phyloP scores from a whole-genome alignment of 305 asterid species.

The Rubia peregrina region DNA sequence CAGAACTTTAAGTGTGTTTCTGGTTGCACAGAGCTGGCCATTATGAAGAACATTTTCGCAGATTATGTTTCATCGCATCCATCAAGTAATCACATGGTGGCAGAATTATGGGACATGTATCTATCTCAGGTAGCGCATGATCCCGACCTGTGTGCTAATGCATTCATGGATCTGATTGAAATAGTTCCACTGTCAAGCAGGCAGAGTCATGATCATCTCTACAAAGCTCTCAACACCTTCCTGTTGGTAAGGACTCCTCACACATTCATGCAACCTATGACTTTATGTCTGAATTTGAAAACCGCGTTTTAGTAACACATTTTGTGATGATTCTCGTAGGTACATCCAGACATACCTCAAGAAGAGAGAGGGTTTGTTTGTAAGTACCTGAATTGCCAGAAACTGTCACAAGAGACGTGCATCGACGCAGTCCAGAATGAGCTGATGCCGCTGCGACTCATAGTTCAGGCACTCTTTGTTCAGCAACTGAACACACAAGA shows the following conservation, averaged over 20 bases:
- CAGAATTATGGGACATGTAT: conserved; percentile 60
- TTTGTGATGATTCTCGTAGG: conserved; percentile 23
- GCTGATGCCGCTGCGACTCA: conserved; percentile 58
- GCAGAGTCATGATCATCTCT: conserved; percentile 59
- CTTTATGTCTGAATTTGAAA: not conserved
- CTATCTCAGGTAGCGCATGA: conserved; percentile 39
- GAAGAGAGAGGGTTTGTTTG: conserved; percentile 55
- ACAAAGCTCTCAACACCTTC: conserved; percentile 44
- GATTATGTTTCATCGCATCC: conserved; percentile 28
- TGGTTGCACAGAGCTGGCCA: conserved; percentile 25
- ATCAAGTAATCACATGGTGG: conserved; percentile 29
- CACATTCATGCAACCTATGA: not conserved
- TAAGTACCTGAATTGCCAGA: conserved; percentile 65
- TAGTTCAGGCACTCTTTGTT: conserved; percentile 69
- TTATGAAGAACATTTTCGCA: conserved; percentile 49
- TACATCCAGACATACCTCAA: conserved; percentile 45
- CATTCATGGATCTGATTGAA: conserved; percentile 52
- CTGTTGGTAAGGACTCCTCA: conserved; percentile 31
- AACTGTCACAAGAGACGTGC: conserved; percentile 54
- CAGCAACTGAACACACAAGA: conserved; percentile 67
- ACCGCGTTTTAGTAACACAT: not conserved
- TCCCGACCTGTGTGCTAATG: conserved; percentile 29
- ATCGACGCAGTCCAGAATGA: conserved; percentile 67
- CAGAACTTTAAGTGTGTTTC: conserved; percentile 19
- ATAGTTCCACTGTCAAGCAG: conserved; percentile 45